Evolutionary conservation across 495 filamentous ascomycete species (phyloP).

Genomic region (Podospora australis): DNA sequence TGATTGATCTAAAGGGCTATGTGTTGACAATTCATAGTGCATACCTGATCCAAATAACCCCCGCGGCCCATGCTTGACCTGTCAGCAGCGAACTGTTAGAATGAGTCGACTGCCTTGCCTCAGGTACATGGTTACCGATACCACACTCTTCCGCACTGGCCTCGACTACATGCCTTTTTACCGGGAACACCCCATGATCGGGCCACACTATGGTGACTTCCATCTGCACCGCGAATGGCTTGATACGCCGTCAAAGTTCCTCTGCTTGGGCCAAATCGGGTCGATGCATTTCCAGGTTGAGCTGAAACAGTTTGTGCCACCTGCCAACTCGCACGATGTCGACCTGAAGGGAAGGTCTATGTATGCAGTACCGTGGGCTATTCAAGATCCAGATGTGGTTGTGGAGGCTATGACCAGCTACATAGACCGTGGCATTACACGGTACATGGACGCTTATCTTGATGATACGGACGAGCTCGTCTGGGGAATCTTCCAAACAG

Average conservation of each 20-base stretch:
- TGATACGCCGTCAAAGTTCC: slow-evolving; percentile 11
- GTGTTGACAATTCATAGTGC: slow-evolving; percentile 21
- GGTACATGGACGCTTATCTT: slow-evolving; percentile 27
- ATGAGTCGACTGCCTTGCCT: slow-evolving; percentile 35
- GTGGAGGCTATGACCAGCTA: slow-evolving; percentile 25
- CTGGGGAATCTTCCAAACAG: slow-evolving; percentile 32
- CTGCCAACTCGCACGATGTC: slow-evolving; percentile 13
- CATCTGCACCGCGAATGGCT: slow-evolving; percentile 29
- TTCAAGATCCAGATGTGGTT: slow-evolving; percentile 28
- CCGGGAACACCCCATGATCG: slow-evolving; percentile 28
- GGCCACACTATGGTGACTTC: slow-evolving; percentile 32
- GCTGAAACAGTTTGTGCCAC: slow-evolving; percentile 28
- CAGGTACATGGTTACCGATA: slow-evolving; percentile 35
- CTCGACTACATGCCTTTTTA: slow-evolving; percentile 30
- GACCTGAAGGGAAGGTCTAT: slow-evolving; percentile 31
- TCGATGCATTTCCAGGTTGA: slow-evolving; percentile 22
- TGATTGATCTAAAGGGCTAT: background rate
- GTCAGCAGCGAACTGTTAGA: slow-evolving; percentile 24
- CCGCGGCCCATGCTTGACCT: slow-evolving; percentile 28
- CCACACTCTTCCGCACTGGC: slow-evolving; percentile 30
- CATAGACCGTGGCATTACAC: slow-evolving; percentile 20
- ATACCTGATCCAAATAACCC: slow-evolving; percentile 29
- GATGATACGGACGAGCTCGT: slow-evolving; percentile 28
- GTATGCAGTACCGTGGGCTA: slow-evolving; percentile 34
- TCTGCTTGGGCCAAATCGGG: slow-evolving; percentile 26